Evolutionary conservation across 2,329 filamentous ascomycete genomes (phyloP).

Genomic region (Xylaria sp.): DNA sequence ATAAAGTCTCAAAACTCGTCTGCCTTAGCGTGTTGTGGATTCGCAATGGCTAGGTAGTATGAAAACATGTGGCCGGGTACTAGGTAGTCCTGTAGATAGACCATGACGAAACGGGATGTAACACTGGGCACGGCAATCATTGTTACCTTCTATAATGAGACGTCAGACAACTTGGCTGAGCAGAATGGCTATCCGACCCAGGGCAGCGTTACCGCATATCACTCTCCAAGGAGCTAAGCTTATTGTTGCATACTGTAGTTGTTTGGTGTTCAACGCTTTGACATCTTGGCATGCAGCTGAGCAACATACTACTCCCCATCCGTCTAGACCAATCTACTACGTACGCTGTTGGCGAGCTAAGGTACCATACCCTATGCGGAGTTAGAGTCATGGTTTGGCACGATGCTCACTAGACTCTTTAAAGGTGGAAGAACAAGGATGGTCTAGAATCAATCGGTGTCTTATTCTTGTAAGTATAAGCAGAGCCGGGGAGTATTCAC

Average conservation of each 20-base stretch:
- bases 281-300: conserved; percentile 10
- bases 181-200: not conserved
- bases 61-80: no score
- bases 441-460: no score
- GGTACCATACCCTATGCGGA: not conserved
- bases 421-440: no score
- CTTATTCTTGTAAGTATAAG: no score
- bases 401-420: no score
- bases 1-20: not conserved
- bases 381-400: not conserved
- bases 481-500: no score
- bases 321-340: not conserved
- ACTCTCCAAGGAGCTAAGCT: not conserved
- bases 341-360: not conserved
- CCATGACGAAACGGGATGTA: not conserved
- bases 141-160: no score
- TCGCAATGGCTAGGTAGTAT: no score
- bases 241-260: not conserved
- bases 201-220: not conserved
- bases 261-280: not conserved
- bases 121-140: no score
- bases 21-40: not conserved
- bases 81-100: not conserved
- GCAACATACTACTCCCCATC: not conserved
- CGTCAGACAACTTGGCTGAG: not conserved